A percentile compares a stretch with the other conserved stretches of the same genome.
Conservation (phyloP, 148 eudicot genomes). For the Spergularia marina region DNA sequence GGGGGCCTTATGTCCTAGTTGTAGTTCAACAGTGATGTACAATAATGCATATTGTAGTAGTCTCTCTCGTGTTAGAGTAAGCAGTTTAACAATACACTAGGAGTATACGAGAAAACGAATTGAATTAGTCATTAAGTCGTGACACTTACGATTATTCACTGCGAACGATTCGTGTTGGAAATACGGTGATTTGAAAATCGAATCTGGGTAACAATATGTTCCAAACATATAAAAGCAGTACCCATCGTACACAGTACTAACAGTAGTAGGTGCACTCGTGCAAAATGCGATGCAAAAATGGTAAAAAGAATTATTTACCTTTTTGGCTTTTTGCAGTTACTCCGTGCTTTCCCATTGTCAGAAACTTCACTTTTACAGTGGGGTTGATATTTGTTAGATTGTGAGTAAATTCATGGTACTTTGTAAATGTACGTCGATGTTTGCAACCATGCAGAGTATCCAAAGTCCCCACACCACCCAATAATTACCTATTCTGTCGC, state of each 20-base stretch:
- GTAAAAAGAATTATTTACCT: background rate
- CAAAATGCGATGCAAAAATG: background rate
- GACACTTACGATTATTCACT: too few species aligned
- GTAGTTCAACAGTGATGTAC: too few species aligned
- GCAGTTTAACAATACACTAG: too few species aligned
- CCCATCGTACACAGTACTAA: background rate
- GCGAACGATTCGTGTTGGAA: too few species aligned
- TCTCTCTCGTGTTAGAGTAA: too few species aligned
- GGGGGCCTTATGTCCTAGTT: too few species aligned
- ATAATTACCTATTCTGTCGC: conserved; percentile 15
- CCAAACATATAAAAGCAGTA: background rate
- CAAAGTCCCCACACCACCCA: conserved; percentile 12
- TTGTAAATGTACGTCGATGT: background rate
- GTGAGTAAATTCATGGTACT: background rate
- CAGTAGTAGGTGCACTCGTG: conserved; percentile 1
- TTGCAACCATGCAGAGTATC: conserved; percentile 12
- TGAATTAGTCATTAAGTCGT: too few species aligned
- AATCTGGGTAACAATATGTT: background rate
- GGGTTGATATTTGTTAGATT: background rate
- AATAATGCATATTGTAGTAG: too few species aligned
- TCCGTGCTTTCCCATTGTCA: background rate
- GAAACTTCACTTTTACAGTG: too few species aligned
- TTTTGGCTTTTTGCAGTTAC: background rate
- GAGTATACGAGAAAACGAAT: too few species aligned
- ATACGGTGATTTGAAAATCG: too few species aligned